phyloP scores from a whole-genome alignment of 768 basidiomycete species.

The Termitomyces sp. region DNA sequence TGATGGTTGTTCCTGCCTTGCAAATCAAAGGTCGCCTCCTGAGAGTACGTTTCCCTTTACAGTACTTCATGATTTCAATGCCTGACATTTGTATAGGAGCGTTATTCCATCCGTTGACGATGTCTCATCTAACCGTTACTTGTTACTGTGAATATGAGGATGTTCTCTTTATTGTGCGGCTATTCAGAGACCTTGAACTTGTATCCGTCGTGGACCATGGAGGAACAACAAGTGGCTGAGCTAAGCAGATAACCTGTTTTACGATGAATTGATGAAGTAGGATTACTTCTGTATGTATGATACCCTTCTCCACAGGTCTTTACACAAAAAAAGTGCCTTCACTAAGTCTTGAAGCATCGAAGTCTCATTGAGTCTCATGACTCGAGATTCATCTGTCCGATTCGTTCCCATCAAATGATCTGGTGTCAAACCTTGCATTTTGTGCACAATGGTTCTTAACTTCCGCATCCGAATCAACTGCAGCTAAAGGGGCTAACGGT shows the following conservation, averaged over 20 bases:
- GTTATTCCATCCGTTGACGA: slow-evolving; percentile 14
- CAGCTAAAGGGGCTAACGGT: too few relatives aligned
- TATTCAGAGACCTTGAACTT: not conserved
- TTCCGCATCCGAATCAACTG: too few relatives aligned
- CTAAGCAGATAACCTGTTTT: not conserved
- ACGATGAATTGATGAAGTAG: not conserved
- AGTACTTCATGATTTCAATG: not conserved
- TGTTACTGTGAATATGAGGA: not conserved
- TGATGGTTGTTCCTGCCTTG: slow-evolving; percentile 41
- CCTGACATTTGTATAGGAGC: slow-evolving; percentile 9
- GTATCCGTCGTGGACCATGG: not conserved
- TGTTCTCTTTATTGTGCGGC: not conserved
- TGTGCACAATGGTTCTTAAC: too few relatives aligned
- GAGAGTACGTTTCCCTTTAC: slow-evolving; percentile 26
- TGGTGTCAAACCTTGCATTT: too few relatives aligned
- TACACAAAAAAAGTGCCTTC: too few relatives aligned
- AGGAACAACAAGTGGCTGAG: not conserved
- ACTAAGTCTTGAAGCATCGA: too few relatives aligned
- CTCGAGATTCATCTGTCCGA: too few relatives aligned
- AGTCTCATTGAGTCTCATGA: too few relatives aligned
- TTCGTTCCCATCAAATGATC: too few relatives aligned
- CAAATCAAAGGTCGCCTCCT: slow-evolving; percentile 39
- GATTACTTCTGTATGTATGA: not conserved
- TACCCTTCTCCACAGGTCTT: too few relatives aligned
- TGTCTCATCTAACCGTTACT: too few relatives aligned